Evolutionary conservation across 371 early-diverging fungal genomes (phyloP).

Genomic region (Apophysomyces elegans): DNA sequence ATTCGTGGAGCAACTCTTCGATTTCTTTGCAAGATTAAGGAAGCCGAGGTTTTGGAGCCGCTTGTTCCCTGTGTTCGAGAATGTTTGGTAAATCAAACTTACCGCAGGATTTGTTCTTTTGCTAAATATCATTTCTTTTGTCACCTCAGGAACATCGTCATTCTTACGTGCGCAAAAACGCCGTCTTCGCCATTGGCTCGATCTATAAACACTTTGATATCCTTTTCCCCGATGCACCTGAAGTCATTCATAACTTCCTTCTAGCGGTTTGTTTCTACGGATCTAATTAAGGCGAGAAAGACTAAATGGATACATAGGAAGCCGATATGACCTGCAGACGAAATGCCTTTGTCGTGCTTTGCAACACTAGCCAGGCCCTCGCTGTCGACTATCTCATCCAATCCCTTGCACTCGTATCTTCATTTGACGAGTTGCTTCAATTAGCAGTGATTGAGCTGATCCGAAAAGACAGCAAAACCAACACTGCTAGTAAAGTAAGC

Average conservation of each 20-base stretch:
- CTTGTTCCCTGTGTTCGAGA: conserved; percentile 87
- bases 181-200: conserved; percentile 90
- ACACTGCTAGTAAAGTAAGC: conserved; percentile 77
- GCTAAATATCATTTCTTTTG: not conserved
- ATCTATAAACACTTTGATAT: conserved; percentile 88
- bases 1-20: conserved; percentile 96
- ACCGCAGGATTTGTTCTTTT: not conserved
- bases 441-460: conserved; percentile 93
- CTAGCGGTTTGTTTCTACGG: conserved; percentile 48
- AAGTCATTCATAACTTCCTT: conserved; percentile 83
- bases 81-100: conserved; percentile 73
- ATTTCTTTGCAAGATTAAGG: conserved; percentile 93
- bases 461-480: conserved; percentile 85
- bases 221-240: conserved; percentile 96
- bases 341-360: conserved; percentile 92
- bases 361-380: conserved; percentile 71
- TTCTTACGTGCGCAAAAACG: conserved; percentile 97
- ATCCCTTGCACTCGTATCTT: conserved; percentile 72
- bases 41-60: conserved; percentile 95
- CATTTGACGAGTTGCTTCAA: conserved; percentile 91
- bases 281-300: not conserved
- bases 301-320: conserved; percentile 59
- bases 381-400: conserved; percentile 88
- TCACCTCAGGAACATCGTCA: conserved; percentile 85
- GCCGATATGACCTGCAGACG: conserved; percentile 91